These are phyloP conservation scores for Wallacemonas sp. DNA, from an alignment of 208 protist genomes.

Conservation along the genomic window DNA sequence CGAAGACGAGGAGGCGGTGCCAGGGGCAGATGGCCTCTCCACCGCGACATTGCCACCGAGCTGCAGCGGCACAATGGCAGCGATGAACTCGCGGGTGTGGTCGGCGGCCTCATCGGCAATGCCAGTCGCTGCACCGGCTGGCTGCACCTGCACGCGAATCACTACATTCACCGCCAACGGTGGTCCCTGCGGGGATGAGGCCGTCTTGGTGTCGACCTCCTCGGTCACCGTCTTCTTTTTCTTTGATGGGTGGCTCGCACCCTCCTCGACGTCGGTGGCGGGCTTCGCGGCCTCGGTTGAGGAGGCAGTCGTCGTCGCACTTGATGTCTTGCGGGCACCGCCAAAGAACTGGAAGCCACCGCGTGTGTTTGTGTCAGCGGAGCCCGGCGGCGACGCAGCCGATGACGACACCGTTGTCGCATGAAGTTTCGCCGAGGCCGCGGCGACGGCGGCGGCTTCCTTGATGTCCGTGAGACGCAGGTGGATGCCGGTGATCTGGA, in stretches of 20 bases:
- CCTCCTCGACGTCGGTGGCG: background rate
- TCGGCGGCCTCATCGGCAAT: background rate
- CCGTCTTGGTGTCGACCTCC: background rate
- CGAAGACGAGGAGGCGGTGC: background rate
- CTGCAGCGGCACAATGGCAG: slow-evolving; percentile 24
- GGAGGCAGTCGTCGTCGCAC: too few relatives aligned
- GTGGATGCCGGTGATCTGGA: slow-evolving; percentile 59
- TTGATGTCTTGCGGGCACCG: too few relatives aligned
- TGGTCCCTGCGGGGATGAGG: too few relatives aligned
- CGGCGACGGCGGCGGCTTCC: background rate
- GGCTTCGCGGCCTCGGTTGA: background rate
- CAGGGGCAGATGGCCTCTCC: background rate
- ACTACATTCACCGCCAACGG: slow-evolving; percentile 1
- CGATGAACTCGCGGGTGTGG: slow-evolving; percentile 20
- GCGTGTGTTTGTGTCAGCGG: background rate
- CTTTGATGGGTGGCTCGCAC: background rate
- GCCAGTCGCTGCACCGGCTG: background rate
- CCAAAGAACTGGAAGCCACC: slow-evolving; percentile 3
- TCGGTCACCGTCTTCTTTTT: background rate
- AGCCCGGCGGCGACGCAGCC: background rate
- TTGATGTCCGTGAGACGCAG: slow-evolving; percentile 20
- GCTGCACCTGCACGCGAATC: background rate
- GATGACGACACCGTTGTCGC: background rate
- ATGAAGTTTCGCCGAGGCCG: background rate
- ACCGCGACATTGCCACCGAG: slow-evolving; percentile 6